These are phyloP conservation scores for Comarum palustre DNA, from an alignment of 306 rosid genomes.

Conservation along the genomic window DNA sequence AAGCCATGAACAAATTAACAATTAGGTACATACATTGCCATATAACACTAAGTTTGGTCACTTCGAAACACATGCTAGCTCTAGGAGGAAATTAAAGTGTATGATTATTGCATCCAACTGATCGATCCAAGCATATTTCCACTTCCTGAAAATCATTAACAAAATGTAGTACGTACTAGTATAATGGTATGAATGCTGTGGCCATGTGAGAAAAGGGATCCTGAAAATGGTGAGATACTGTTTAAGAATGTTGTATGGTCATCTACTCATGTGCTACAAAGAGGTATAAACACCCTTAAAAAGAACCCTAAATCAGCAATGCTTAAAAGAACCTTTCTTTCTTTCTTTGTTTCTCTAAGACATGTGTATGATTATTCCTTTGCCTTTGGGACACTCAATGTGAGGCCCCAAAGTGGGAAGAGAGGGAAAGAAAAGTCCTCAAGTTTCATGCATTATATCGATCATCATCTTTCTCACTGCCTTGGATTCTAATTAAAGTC, in stretches of 20 bases:
- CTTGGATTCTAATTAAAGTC: conserved; percentile 46
- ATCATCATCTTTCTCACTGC: conserved; percentile 27
- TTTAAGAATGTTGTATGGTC: conserved; percentile 7
- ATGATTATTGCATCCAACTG: neutral
- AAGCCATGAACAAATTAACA: neutral
- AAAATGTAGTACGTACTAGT: neutral
- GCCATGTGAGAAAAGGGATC: conserved; percentile 25
- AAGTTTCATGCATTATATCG: conserved; percentile 5
- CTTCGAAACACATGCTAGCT: neutral
- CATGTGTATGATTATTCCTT: conserved; percentile 28
- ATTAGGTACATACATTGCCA: neutral
- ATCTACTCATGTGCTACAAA: conserved; percentile 14
- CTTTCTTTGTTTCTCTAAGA: neutral
- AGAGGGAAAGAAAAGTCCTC: neutral
- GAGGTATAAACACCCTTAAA: conserved; percentile 11
- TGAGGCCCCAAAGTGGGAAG: conserved; percentile 28
- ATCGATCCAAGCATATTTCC: neutral
- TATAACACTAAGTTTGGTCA: neutral
- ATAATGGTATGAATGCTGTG: conserved; percentile 4
- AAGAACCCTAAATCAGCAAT: conserved; percentile 16
- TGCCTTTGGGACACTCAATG: conserved; percentile 35
- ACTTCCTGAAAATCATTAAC: neutral
- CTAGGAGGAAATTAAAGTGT: neutral
- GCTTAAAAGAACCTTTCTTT: conserved; percentile 2
- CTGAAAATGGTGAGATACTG: neutral